phyloP scores from a whole-genome alignment of 345 rosid species.

The Heritiera littoralis region DNA sequence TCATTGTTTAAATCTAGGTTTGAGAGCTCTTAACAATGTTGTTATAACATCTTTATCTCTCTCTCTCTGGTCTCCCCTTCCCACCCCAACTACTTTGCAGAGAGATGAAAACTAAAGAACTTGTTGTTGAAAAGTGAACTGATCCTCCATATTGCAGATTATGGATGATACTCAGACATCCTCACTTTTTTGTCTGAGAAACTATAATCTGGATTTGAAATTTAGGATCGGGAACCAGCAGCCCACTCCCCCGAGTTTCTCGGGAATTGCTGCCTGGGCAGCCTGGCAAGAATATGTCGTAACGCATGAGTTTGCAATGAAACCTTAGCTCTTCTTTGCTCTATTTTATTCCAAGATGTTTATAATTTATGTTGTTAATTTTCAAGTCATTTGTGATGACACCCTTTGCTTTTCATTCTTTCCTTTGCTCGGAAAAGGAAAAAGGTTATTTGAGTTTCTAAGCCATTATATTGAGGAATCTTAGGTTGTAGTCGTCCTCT shows the following conservation, averaged over 20 bases:
- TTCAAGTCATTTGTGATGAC: neutral
- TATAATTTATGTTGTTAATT: neutral
- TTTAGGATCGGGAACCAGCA: neutral
- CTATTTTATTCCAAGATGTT: neutral
- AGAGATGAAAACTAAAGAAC: neutral
- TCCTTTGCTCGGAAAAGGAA: neutral
- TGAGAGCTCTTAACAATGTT: neutral
- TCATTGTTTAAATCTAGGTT: neutral
- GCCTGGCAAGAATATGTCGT: neutral
- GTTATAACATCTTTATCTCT: neutral
- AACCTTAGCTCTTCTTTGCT: neutral
- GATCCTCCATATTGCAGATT: neutral
- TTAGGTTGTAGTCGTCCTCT: neutral
- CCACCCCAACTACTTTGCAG: neutral
- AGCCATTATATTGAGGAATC: neutral
- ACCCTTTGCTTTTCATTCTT: neutral
- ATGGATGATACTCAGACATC: neutral
- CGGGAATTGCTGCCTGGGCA: neutral
- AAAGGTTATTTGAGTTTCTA: neutral
- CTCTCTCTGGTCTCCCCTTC: neutral
- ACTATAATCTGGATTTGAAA: neutral
- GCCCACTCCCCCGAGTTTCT: neutral
- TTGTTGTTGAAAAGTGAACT: neutral
- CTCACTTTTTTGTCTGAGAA: neutral
- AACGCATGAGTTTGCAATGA: neutral